Evolutionary conservation across 129 eudicot genomes (phyloP).

Genomic region (Silybum marianum): DNA sequence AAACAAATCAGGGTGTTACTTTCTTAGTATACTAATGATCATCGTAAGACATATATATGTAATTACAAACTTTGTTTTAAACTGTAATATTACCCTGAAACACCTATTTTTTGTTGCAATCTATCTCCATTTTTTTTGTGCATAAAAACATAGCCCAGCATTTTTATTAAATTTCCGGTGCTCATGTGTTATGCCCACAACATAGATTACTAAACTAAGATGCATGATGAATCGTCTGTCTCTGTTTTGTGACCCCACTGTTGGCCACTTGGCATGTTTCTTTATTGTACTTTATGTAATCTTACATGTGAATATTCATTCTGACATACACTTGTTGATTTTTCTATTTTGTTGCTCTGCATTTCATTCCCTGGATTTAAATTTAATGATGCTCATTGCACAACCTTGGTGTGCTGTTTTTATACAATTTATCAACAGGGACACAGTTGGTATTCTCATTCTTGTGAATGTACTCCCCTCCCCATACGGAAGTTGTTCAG

Average conservation of each 20-base stretch:
- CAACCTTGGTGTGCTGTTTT: not conserved
- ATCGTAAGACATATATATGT: not conserved
- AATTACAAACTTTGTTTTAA: too few species aligned
- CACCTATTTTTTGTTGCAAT: too few species aligned
- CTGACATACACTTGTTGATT: not conserved
- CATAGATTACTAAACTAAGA: not conserved
- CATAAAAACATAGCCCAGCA: not conserved
- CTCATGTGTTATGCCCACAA: not conserved
- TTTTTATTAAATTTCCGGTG: not conserved
- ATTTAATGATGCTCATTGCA: not conserved
- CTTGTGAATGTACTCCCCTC: not conserved
- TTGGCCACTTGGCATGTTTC: not conserved
- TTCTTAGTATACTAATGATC: too few species aligned
- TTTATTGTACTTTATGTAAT: not conserved
- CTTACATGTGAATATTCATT: not conserved
- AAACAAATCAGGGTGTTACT: too few species aligned
- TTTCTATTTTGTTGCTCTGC: not conserved
- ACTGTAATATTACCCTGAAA: not conserved
- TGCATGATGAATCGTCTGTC: not conserved
- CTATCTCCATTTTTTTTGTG: not conserved
- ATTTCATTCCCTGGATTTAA: not conserved
- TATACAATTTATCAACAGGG: not conserved
- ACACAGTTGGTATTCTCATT: too few species aligned
- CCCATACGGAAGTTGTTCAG: too few species aligned
- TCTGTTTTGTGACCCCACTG: not conserved